A percentile compares a stretch with the other conserved stretches of the same genome.
Conservation (phyloP, 192 early-diverging fungal genomes). For the Geosiphon pyriformis region DNA sequence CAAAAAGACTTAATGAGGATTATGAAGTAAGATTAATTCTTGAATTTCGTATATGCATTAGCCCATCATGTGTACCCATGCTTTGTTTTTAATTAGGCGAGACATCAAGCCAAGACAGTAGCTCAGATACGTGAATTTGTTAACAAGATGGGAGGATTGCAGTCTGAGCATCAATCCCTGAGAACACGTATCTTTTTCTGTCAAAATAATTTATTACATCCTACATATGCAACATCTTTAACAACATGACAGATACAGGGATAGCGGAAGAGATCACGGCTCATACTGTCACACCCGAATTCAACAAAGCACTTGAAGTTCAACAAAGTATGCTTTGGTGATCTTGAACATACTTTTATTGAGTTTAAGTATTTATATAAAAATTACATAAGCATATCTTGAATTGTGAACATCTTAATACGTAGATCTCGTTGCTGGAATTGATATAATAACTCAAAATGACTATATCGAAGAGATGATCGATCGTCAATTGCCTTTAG, state of each 20-base stretch:
- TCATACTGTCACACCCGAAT: conserved; percentile 74
- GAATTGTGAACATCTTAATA: conserved; percentile 25
- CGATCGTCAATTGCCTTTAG: conserved; percentile 63
- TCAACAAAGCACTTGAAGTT: conserved; percentile 77
- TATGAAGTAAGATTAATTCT: conserved; percentile 61
- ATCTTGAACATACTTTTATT: neutral
- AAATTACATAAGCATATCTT: conserved; percentile 27
- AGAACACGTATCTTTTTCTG: conserved; percentile 55
- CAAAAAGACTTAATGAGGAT: conserved; percentile 77
- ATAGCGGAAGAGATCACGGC: conserved; percentile 79
- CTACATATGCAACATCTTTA: neutral
- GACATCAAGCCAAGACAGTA: conserved; percentile 86
- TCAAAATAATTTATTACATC: conserved; percentile 17
- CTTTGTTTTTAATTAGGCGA: conserved; percentile 42
- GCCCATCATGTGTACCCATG: neutral
- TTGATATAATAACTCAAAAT: conserved; percentile 53
- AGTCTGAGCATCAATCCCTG: conserved; percentile 83
- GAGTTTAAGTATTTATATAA: neutral
- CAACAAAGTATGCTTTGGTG: conserved; percentile 69
- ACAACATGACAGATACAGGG: conserved; percentile 52
- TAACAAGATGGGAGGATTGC: conserved; percentile 73
- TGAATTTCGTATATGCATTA: neutral
- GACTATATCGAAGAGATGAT: conserved; percentile 89
- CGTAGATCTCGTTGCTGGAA: conserved; percentile 68
- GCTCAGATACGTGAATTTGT: conserved; percentile 92